phyloP scores from a whole-genome alignment of 2,329 filamentous ascomycete genomes.

The Scedosporium dehoogii region DNA sequence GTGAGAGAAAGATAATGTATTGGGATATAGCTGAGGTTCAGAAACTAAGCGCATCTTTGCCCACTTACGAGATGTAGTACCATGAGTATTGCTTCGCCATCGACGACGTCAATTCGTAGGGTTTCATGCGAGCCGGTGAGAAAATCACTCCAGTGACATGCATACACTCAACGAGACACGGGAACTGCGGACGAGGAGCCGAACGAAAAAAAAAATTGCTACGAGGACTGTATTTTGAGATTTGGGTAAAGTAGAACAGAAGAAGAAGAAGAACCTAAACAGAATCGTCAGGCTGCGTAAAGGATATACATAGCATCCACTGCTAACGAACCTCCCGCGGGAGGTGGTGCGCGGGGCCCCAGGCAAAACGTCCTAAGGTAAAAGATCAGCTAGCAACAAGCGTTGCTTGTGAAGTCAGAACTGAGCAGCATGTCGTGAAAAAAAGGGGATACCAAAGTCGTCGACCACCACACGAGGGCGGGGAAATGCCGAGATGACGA shows the following conservation, averaged over 20 bases:
- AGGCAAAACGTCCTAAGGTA: slow-evolving; percentile 12
- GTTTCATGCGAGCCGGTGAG: no score
- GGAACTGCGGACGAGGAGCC: no score
- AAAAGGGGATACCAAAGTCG: slow-evolving; percentile 8
- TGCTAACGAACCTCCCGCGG: not conserved
- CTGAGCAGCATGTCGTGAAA: slow-evolving; percentile 6
- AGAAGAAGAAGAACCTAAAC: slow-evolving; percentile 3
- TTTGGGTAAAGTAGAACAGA: slow-evolving; percentile 3
- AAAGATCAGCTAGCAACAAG: slow-evolving; percentile 11
- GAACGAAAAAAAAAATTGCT: no score
- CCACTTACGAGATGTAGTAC: no score
- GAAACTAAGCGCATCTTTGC: no score
- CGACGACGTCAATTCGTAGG: no score
- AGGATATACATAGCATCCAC: not conserved
- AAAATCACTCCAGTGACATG: no score
- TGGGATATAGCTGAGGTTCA: no score
- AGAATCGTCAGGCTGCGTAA: slow-evolving; percentile 3
- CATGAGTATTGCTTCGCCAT: no score
- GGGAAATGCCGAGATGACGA: not conserved
- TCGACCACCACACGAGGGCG: not conserved
- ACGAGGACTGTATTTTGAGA: not conserved
- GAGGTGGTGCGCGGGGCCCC: not conserved
- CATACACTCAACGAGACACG: no score
- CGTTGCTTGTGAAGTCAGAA: slow-evolving; percentile 8
- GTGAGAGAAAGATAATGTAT: no score